Evolutionary conservation across 1,139 yeast genomes (phyloP).

Genomic region (Yamadazyma diddensiae): DNA sequence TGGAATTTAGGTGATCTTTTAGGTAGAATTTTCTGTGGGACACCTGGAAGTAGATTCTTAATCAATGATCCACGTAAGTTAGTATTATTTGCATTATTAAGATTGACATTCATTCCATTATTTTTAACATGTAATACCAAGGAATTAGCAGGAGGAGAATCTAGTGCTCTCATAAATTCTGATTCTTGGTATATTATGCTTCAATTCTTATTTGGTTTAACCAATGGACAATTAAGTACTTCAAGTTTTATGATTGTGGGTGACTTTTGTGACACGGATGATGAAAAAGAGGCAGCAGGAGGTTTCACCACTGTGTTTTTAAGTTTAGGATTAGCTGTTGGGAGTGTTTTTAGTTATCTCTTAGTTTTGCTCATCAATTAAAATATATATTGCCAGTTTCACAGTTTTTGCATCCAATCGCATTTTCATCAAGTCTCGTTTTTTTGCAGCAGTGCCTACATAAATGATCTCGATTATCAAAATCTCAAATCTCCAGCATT

Average conservation of each 20-base stretch:
- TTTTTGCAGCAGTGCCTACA: too few species aligned
- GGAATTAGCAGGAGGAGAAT: constrained; percentile 31
- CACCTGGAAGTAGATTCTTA: constrained; percentile 35
- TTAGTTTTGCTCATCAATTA: constrained; percentile 42
- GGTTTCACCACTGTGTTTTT: constrained; percentile 82
- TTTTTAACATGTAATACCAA: constrained; percentile 68
- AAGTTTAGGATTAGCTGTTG: constrained; percentile 71
- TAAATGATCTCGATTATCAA: too few species aligned
- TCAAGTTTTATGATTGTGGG: constrained; percentile 82
- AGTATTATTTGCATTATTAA: constrained; percentile 49
- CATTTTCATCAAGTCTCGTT: too few species aligned
- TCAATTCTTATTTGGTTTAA: constrained; percentile 77
- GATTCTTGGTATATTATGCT: constrained; percentile 66
- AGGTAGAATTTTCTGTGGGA: constrained; percentile 72
- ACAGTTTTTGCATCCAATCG: too few species aligned
- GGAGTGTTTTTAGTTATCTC: constrained; percentile 70
- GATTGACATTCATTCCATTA: constrained; percentile 60
- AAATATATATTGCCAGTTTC: too few species aligned
- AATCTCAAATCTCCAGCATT: too few species aligned
- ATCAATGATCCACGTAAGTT: constrained; percentile 40
- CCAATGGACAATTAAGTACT: constrained; percentile 84
- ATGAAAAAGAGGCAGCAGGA: constrained; percentile 88
- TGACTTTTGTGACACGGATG: constrained; percentile 50
- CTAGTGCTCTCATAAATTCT: constrained; percentile 45
- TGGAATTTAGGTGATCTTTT: constrained; percentile 90